Percentiles rank a stretch among this genome's conserved stretches.
These are phyloP conservation scores for Fusarium tjaetaba DNA, from an alignment of 2,329 filamentous ascomycete genomes.

Conservation along the genomic window DNA sequence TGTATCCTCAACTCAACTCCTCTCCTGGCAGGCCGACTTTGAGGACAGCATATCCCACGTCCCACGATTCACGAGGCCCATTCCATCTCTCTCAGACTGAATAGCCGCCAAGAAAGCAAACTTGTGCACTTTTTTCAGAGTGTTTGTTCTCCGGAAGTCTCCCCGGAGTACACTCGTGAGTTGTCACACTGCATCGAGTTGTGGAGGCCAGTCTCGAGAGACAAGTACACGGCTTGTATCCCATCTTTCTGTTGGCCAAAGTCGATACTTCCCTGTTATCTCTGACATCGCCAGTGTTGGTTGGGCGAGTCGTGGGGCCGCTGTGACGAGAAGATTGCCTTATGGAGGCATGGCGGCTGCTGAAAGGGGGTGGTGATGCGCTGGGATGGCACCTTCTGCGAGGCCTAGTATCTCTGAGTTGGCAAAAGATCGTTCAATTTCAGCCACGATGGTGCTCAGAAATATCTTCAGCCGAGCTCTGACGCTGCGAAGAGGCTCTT, in stretches of 20 bases:
- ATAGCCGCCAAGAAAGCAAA: not conserved
- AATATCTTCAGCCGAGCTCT: not conserved
- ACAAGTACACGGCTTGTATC: conserved; percentile 15
- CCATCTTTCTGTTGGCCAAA: not conserved
- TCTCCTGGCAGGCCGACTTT: not conserved
- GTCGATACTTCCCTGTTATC: not conserved
- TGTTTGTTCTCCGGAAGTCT: conserved; percentile 20
- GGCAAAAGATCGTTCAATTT: not conserved
- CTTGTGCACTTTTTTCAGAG: not conserved
- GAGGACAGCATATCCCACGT: conserved; percentile 14
- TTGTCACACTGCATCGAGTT: conserved; percentile 27
- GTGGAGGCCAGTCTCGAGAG: conserved; percentile 3
- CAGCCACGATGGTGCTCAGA: too few relatives aligned
- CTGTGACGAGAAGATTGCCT: conserved; percentile 16
- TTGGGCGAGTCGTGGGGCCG: conserved; percentile 22
- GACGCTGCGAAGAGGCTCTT: not conserved
- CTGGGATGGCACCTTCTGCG: conserved; percentile 6
- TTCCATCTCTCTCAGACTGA: not conserved
- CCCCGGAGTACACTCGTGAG: conserved; percentile 12
- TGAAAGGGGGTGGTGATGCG: conserved; percentile 22
- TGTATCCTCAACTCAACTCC: conserved; percentile 17
- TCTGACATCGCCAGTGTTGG: not conserved
- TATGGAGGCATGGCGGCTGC: conserved; percentile 15
- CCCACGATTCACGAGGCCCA: conserved; percentile 1
- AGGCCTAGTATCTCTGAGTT: not conserved